These are phyloP conservation scores for Sapria himalayana DNA, from an alignment of 345 rosid genomes.

Conservation along the genomic window DNA sequence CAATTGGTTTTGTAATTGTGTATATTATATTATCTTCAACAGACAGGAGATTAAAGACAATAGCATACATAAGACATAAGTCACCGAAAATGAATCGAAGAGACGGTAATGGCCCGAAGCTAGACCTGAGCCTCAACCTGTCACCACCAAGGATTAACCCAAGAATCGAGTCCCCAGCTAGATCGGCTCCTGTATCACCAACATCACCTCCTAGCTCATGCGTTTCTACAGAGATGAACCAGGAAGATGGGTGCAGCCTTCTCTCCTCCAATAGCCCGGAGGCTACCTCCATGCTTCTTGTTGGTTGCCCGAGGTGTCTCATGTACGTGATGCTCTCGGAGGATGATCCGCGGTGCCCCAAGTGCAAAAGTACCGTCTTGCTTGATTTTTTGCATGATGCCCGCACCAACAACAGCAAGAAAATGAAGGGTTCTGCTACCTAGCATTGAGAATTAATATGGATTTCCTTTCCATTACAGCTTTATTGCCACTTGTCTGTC, in stretches of 20 bases:
- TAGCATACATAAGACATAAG: neutral
- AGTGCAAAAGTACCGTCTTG: constrained; percentile 78
- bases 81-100: constrained; percentile 43
- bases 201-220: constrained; percentile 86
- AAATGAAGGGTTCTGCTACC: too few relatives aligned
- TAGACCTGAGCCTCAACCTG: constrained; percentile 75
- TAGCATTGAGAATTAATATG: too few relatives aligned
- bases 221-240: constrained; percentile 57
- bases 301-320: constrained; percentile 78
- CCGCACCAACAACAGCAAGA: constrained; percentile 10
- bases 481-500: too few relatives aligned
- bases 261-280: constrained; percentile 63
- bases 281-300: constrained; percentile 76
- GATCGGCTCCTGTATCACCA: constrained; percentile 50
- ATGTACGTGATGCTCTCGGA: constrained; percentile 89
- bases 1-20: neutral
- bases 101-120: constrained; percentile 40
- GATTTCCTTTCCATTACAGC: too few relatives aligned
- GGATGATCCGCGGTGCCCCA: constrained; percentile 66
- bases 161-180: constrained; percentile 35
- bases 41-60: constrained; percentile 8
- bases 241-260: constrained; percentile 18
- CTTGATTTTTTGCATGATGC: constrained; percentile 51
- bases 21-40: neutral
- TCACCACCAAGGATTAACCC: constrained; percentile 46